Conservation (phyloP, 2,329 filamentous ascomycete species). For the Fusarium tricinctum region DNA sequence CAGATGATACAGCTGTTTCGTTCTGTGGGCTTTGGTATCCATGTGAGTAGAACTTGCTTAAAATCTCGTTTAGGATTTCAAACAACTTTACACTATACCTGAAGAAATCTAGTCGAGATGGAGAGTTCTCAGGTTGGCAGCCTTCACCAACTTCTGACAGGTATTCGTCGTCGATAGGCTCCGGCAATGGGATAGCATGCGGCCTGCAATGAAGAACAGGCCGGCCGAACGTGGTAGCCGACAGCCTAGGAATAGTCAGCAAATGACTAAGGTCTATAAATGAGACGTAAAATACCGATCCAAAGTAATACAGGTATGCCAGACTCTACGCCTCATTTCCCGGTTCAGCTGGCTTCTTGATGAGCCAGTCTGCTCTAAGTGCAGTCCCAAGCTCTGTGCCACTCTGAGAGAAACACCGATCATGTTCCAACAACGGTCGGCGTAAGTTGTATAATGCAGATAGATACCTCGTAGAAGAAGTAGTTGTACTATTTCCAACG, state of each 20-base stretch:
- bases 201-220: neutral
- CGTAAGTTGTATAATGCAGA: neutral
- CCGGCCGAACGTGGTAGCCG: neutral
- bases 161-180: constrained; percentile 1
- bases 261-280: neutral
- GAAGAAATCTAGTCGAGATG: neutral
- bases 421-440: constrained; percentile 1
- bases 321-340: neutral
- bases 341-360: neutral
- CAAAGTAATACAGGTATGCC: neutral
- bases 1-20: no score
- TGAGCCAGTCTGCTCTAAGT: neutral
- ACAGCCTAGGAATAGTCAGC: neutral
- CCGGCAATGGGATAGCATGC: neutral
- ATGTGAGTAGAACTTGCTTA: no score
- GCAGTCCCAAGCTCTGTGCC: neutral
- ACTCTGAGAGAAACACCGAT: neutral
- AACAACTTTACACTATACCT: neutral
- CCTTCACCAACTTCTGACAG: neutral
- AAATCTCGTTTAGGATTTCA: neutral
- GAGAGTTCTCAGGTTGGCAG: constrained; percentile 1
- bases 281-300: neutral
- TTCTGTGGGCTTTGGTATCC: no score
- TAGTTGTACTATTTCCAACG: constrained; percentile 1
- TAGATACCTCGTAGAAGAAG: neutral